Evolutionary conservation across 345 rosid genomes (phyloP).

Genomic region (Acer yangbiense): DNA sequence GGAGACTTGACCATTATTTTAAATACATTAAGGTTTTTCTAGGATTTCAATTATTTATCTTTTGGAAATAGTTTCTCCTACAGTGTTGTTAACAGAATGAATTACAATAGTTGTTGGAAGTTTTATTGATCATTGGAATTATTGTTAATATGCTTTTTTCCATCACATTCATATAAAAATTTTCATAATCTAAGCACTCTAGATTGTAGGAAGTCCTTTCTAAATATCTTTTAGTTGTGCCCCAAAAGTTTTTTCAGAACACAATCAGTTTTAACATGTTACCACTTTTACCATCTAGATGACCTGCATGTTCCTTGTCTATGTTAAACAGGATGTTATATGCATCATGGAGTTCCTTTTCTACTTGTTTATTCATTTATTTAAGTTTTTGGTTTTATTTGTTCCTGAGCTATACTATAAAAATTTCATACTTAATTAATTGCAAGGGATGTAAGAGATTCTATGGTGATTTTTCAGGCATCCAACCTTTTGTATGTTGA

Average conservation of each 20-base stretch:
- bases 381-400: not conserved
- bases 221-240: no score
- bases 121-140: not conserved
- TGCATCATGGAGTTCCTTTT: not conserved
- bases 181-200: no score
- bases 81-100: not conserved
- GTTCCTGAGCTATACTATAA: not conserved
- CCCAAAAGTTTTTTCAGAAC: no score
- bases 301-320: no score
- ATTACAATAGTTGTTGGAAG: not conserved
- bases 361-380: not conserved
- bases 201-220: no score
- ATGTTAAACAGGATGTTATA: not conserved
- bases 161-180: not conserved
- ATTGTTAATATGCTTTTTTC: not conserved
- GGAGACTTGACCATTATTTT: not conserved
- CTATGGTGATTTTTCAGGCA: slow-evolving; percentile 48
- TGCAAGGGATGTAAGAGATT: slow-evolving; percentile 4
- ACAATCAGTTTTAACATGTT: no score
- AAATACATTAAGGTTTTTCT: not conserved
- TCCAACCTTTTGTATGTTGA: slow-evolving; percentile 95
- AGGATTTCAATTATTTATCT: not conserved
- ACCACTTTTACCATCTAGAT: no score
- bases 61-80: not conserved
- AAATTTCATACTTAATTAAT: not conserved